phyloP scores from a whole-genome alignment of 2,329 filamentous ascomycete genomes.

The Colletotrichum neosansevieriae region DNA sequence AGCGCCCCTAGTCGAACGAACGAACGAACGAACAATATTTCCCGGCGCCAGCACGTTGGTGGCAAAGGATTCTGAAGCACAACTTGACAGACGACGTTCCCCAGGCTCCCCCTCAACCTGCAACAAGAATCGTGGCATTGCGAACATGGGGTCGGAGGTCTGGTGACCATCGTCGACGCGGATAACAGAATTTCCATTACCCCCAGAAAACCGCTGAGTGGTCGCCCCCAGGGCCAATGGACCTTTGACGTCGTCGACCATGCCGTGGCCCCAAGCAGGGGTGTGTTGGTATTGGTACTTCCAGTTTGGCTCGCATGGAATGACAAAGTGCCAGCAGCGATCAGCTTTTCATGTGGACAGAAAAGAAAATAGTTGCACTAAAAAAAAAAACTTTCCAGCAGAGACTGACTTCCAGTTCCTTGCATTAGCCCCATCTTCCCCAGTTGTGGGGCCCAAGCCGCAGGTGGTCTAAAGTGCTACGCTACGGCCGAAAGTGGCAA shows the following conservation, averaged over 20 bases:
- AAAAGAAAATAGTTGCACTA: conserved; percentile 8
- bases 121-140: conserved; percentile 30
- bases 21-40: background rate
- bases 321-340: conserved; percentile 25
- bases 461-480: conserved; percentile 3
- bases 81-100: background rate
- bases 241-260: conserved; percentile 35
- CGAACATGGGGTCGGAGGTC: conserved; percentile 24
- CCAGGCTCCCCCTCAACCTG: conserved; percentile 13
- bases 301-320: background rate
- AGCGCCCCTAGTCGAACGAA: background rate
- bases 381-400: background rate
- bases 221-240: conserved; percentile 17
- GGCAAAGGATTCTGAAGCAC: background rate
- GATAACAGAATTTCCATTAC: conserved; percentile 38
- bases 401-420: conserved; percentile 28
- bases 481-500: conserved; percentile 34
- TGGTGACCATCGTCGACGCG: conserved; percentile 30
- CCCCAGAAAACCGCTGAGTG: conserved; percentile 39
- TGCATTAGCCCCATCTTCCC: conserved; percentile 39
- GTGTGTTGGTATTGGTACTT: background rate
- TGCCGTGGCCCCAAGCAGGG: conserved; percentile 17
- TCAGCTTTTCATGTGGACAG: background rate
- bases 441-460: conserved; percentile 19
- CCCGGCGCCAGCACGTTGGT: conserved; percentile 22